Conservation (phyloP, 495 filamentous ascomycete species). For the Talaromyces adpressus region DNA sequence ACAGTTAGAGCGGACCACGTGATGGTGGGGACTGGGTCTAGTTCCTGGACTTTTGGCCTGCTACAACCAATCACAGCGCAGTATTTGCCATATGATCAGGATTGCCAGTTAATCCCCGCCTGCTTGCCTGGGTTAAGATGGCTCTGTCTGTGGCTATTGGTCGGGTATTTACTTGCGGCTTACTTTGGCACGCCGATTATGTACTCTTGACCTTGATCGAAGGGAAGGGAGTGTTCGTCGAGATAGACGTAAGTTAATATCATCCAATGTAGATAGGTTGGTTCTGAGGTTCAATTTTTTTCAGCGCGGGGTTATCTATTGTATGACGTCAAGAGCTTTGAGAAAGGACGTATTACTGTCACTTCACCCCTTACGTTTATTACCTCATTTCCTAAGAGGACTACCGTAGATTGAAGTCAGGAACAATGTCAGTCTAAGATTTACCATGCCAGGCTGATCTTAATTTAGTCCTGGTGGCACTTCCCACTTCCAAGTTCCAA, state of each 20-base stretch:
- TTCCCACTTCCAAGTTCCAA: background rate
- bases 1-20: background rate
- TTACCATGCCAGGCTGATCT: background rate
- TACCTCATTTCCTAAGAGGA: background rate
- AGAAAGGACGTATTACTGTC: background rate
- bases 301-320: background rate
- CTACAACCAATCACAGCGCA: background rate
- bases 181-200: background rate
- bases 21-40: background rate
- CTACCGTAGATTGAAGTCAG: background rate
- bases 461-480: background rate
- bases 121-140: background rate
- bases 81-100: background rate
- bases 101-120: background rate
- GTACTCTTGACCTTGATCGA: background rate
- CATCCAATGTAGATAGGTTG: background rate
- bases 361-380: background rate
- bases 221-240: background rate
- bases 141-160: background rate
- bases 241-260: background rate
- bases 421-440: background rate
- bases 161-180: background rate
- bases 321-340: background rate
- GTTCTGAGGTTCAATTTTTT: background rate
- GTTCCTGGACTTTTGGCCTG: background rate